Conservation (phyloP, 352 stramenopile genomes). For the Albugo candida region DNA sequence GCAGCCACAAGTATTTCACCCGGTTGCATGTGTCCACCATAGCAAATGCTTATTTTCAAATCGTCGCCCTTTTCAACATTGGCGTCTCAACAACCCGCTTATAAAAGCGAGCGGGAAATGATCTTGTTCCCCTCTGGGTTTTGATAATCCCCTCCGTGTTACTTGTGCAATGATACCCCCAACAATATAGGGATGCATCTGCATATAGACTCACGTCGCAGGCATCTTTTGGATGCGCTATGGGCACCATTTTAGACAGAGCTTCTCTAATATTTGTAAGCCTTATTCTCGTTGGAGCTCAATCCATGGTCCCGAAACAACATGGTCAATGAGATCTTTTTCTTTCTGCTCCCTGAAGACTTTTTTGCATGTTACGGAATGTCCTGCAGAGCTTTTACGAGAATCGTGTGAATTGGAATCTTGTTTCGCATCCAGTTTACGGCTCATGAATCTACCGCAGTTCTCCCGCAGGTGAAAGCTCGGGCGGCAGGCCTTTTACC, state of each 20-base stretch:
- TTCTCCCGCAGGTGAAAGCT: conserved; percentile 2
- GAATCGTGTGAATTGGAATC: background rate
- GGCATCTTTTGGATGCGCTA: conserved; percentile 1
- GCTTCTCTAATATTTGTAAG: background rate
- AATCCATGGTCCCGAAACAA: conserved; percentile 1
- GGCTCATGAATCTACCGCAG: conserved; percentile 8
- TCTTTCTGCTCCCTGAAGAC: too few relatives aligned
- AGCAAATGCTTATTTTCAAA: conserved; percentile 11
- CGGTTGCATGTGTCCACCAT: conserved; percentile 11
- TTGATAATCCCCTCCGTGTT: background rate
- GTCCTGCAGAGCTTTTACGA: background rate
- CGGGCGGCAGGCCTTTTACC: conserved; percentile 11
- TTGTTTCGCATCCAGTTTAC: conserved; percentile 9
- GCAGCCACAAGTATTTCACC: conserved; percentile 7
- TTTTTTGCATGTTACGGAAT: conserved; percentile 1
- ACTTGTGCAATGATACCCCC: conserved; percentile 1
- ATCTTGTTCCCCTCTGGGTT: conserved; percentile 2
- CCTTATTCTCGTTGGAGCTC: background rate
- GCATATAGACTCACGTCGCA: background rate
- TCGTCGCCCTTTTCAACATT: conserved; percentile 2
- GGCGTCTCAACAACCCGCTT: conserved; percentile 2
- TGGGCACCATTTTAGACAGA: conserved; percentile 2
- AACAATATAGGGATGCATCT: conserved; percentile 1
- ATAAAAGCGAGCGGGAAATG: too few relatives aligned
- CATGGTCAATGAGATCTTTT: too few relatives aligned